Percentiles rank a stretch among this genome's conserved stretches.
These are phyloP conservation scores for Coemansia sp. DNA, from an alignment of 192 early-diverging fungal species.

Conservation along the genomic window DNA sequence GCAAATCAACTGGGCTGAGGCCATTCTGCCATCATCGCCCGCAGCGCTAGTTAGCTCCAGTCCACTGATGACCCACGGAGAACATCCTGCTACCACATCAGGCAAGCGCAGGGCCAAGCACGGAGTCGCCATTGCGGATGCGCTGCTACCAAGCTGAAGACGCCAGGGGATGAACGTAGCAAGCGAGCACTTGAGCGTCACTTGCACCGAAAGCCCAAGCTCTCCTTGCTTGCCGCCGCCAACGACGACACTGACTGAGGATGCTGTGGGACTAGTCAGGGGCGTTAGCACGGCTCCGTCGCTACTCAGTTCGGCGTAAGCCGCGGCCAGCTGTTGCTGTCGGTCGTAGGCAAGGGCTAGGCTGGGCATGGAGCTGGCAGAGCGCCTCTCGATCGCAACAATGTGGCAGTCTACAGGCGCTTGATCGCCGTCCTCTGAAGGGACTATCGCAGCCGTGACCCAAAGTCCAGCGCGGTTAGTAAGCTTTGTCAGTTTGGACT, in stretches of 20 bases:
- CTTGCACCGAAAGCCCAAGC: background rate
- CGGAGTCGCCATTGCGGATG: background rate
- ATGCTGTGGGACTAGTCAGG: slow-evolving; percentile 3
- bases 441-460: background rate
- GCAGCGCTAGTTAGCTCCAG: slow-evolving; percentile 2
- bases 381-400: slow-evolving; percentile 4
- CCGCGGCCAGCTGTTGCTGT: background rate
- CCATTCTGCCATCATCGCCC: background rate
- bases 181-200: slow-evolving; percentile 14
- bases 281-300: background rate
- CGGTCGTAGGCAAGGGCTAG: background rate
- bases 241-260: slow-evolving; percentile 1
- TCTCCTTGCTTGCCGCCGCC: background rate
- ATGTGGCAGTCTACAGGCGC: background rate
- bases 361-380: background rate
- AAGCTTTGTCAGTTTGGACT: background rate
- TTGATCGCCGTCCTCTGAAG: background rate
- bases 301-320: slow-evolving; percentile 5
- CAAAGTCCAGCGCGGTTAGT: slow-evolving; percentile 6
- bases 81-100: background rate
- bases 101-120: slow-evolving; percentile 11
- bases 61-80: slow-evolving; percentile 1
- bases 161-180: slow-evolving; percentile 18
- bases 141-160: background rate
- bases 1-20: background rate